These are phyloP conservation scores for Thuja plicata DNA, from an alignment of 83 land plant species.

Conservation along the genomic window DNA sequence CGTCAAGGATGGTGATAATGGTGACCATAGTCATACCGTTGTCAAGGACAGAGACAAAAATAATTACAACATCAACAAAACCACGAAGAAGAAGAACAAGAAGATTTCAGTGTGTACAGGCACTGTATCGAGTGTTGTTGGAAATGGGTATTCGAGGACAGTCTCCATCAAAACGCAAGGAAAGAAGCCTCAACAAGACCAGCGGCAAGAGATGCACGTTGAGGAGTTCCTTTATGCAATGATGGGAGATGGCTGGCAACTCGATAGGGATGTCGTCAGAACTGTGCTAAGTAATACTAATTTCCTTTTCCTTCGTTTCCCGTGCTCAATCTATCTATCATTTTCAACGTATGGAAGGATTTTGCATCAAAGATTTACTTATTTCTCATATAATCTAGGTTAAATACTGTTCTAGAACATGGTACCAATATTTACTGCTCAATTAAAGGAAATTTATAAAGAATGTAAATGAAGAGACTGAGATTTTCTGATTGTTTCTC, in stretches of 20 bases:
- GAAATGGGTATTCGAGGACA: slow-evolving; percentile 25
- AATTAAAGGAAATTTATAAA: too few relatives aligned
- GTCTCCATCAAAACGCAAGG: slow-evolving; percentile 14
- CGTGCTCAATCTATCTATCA: neutral
- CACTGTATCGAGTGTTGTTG: slow-evolving; percentile 43
- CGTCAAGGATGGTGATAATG: neutral
- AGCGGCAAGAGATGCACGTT: slow-evolving; percentile 17
- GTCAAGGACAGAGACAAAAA: neutral
- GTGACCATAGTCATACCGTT: neutral
- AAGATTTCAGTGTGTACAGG: slow-evolving; percentile 27
- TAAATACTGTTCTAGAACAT: neutral
- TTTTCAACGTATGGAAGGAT: neutral
- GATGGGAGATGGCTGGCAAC: slow-evolving; percentile 58
- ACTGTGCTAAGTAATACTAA: slow-evolving; percentile 45
- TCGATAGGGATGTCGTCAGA: slow-evolving; percentile 28
- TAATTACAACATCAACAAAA: slow-evolving; percentile 5
- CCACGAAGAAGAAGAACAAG: slow-evolving; percentile 19
- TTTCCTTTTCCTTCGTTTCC: neutral
- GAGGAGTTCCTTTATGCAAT: slow-evolving; percentile 49
- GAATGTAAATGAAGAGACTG: neutral
- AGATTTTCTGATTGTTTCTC: neutral
- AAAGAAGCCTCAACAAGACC: neutral
- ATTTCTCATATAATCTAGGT: neutral
- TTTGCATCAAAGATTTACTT: neutral
- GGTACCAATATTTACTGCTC: neutral